Base-by-base conservation (phyloP, 306 rosid genomes). In the Cucumis hystrix region DNA sequence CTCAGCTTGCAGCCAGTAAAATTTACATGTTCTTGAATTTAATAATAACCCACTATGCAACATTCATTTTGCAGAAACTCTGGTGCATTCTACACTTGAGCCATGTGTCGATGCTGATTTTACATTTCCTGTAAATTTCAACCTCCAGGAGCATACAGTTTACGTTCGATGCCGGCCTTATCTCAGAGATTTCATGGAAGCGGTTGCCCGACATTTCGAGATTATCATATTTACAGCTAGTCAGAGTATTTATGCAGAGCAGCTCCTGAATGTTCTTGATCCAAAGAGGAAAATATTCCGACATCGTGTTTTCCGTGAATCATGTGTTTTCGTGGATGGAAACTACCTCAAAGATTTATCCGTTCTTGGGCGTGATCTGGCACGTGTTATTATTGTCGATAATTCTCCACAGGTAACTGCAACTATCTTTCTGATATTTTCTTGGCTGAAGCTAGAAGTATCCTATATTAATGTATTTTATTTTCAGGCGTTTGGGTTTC, bases 231-330 rank as follows among this genome's bases (percentile, higher is more conserved):
- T 95, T 86, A 95, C 99, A 67, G 99, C 99, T 20, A 95, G 99
- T 86, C 99, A 95, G 84, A 92, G 99, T 79, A 95, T 95, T 80
- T 95, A 95, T 80, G 99, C 99, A 6, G 99, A 95, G 82, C 97
- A 95, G 87, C 99, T 95, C 76, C 91, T 92, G 40, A 95, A 95
- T 64, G 96, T 95, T 81, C 89, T 92, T 79, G 99, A 95, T 86
- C 99, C 99, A 9, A 95, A 88, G 87, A 88, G 99, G 79, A 95
- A 89, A 87, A 89, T 92, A 82, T 89, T 95, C 70, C 96, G 97
- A 18, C 99, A 95, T 75, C 97, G 99, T 60, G 97, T 95, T 43
- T 95, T 81, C 67, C 96, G 97, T 2, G 99, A 95, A 57, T 95
- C 99, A 14, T 95, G 99, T 87, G 97, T 95, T 83, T 95, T 81